Percentiles rank a stretch among this genome's conserved stretches.
Evolutionary conservation across 2,329 filamentous ascomycete genomes (phyloP).

Genomic region (Purpureocillium lavendulum): DNA sequence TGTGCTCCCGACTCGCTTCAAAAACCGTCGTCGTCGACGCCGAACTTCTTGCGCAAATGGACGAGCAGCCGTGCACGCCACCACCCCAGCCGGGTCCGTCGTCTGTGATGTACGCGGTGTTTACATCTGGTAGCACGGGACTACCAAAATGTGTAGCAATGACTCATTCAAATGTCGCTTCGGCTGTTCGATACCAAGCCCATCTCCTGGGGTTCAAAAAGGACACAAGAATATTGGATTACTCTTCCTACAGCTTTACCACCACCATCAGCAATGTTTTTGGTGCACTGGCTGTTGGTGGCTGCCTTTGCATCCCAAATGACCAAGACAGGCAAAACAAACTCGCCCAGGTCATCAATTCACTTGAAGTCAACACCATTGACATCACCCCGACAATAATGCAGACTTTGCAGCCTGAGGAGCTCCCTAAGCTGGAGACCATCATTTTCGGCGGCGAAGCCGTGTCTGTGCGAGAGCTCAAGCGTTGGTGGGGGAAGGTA

Average conservation of each 20-base stretch:
- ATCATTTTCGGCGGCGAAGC: conserved; percentile 2
- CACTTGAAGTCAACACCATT: neutral
- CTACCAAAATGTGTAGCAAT: conserved; percentile 3
- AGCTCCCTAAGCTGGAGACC: conserved; percentile 4
- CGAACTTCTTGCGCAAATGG: neutral
- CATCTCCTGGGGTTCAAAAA: neutral
- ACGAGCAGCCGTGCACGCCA: too few species aligned
- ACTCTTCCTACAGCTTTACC: conserved; percentile 5
- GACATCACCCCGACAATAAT: neutral
- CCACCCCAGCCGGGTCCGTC: neutral
- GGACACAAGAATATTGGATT: conserved; percentile 2
- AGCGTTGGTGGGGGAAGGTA: neutral
- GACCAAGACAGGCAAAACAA: conserved; percentile 1
- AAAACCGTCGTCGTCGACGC: neutral
- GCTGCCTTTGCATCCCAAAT: conserved; percentile 2
- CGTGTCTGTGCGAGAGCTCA: neutral
- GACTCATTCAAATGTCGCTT: conserved; percentile 1
- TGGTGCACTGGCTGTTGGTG: conserved; percentile 1
- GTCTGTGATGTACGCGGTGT: neutral
- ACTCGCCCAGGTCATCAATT: neutral
- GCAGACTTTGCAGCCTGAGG: conserved; percentile 7
- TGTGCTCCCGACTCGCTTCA: conserved; percentile 8
- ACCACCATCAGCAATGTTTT: conserved; percentile 1
- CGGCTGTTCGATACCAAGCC: conserved; percentile 1
- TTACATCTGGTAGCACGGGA: conserved; percentile 7